These are phyloP conservation scores for Pseudohyphozyma bogoriensis DNA, from an alignment of 768 basidiomycete genomes.

Conservation along the genomic window DNA sequence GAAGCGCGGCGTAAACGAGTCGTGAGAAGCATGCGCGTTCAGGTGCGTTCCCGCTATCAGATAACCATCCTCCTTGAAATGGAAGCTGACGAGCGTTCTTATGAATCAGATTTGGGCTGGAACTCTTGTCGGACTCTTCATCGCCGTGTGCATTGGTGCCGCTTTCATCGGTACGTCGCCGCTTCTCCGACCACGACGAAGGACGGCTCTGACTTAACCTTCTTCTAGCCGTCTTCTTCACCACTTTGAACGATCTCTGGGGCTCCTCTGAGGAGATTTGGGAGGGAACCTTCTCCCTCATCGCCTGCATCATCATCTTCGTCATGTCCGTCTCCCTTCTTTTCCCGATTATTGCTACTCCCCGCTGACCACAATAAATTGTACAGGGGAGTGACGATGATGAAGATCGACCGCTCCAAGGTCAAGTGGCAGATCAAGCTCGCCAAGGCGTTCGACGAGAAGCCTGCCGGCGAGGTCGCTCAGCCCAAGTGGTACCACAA, in stretches of 20 bases:
- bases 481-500: too few species aligned
- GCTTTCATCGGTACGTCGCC: slow-evolving; percentile 57
- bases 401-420: slow-evolving; percentile 87
- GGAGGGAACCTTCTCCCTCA: slow-evolving; percentile 61
- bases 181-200: background rate
- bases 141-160: slow-evolving; percentile 74
- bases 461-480: slow-evolving; percentile 22
- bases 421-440: slow-evolving; percentile 92
- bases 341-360: background rate
- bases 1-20: background rate
- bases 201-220: background rate
- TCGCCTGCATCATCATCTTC: slow-evolving; percentile 38
- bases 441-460: slow-evolving; percentile 54
- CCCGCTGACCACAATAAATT: background rate
- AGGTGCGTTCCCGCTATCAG: background rate
- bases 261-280: slow-evolving; percentile 72
- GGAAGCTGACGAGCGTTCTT: slow-evolving; percentile 56
- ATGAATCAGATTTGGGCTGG: slow-evolving; percentile 29
- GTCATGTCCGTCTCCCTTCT: slow-evolving; percentile 37
- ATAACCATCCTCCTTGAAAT: slow-evolving; percentile 14
- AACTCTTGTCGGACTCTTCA: slow-evolving; percentile 58
- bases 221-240: slow-evolving; percentile 57
- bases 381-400: slow-evolving; percentile 67
- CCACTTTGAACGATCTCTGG: slow-evolving; percentile 76
- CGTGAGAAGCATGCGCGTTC: background rate